Base-by-base conservation (phyloP, 192 early-diverging fungal genomes). In the Piromyces sp. region DNA sequence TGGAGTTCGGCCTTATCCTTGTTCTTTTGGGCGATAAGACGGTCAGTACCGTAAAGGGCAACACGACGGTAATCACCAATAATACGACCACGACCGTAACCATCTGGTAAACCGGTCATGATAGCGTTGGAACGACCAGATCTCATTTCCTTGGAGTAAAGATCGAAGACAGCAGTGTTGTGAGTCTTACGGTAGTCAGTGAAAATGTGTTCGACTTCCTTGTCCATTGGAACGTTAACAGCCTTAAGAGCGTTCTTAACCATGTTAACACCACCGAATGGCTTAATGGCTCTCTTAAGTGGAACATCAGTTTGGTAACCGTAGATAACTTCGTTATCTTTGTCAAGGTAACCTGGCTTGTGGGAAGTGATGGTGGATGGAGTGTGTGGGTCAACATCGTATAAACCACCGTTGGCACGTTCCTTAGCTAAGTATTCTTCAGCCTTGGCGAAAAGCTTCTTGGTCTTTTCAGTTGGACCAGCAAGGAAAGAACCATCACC, bases 251-350 rank as follows among this genome's bases (percentile, higher is more conserved):
- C 83, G 83, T 42, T 30, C 36, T 79, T 83, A 33, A 83, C 83
- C 83, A 83, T 83, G 83, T 82, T 82, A 38, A 83, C 38, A 36
- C 83, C 83, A 30, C 83, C 83, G 30, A 80, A 80, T 37, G 83
- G 83, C 80, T 83, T 83, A 80, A 83, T 83, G 6, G 83, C 83
- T 38, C 83, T 40, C 84, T 83, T 83, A 30, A 83, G 83, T 26
- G 83, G 83, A 30, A 84, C 83, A 42, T 83, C 83, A 84, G 83
- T 83, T 42, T 83, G 83, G 36, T 84, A 84, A 30, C 83, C 83
- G 42, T 84, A 37, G 80, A 83, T 83, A 42, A 83, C 83, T 37
- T 83, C 84, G 29, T 83, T 84, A 12, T 83, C 83, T 38, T 83
- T 84, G 83, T 83, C 84, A 42, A 83, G 83, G 28, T 83, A 83